Conservation (phyloP, 352 stramenopile species). For the Globisporangium lucens region DNA sequence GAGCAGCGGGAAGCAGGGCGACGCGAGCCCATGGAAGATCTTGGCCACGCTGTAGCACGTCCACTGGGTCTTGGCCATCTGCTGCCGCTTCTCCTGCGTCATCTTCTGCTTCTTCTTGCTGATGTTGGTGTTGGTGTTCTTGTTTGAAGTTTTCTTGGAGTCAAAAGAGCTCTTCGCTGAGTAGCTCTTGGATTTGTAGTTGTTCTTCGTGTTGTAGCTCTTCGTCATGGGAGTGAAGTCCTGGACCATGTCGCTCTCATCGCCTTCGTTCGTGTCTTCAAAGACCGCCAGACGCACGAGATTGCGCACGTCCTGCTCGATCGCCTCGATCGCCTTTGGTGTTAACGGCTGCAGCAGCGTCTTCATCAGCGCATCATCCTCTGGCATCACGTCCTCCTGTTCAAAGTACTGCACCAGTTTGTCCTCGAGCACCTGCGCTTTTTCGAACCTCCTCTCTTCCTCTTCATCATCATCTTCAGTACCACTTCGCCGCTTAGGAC, state of each 20-base stretch:
- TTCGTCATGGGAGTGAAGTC: background rate
- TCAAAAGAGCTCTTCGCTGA: background rate
- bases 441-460: conserved; percentile 21
- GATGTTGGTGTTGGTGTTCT: background rate
- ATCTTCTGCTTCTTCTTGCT: background rate
- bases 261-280: conserved; percentile 18
- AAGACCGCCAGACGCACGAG: conserved; percentile 29
- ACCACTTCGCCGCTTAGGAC: background rate
- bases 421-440: conserved; percentile 38
- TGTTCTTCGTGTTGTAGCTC: background rate
- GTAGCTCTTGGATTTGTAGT: background rate
- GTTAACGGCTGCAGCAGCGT: conserved; percentile 52
- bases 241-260: background rate
- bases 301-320: conserved; percentile 49
- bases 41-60: conserved; percentile 69
- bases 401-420: conserved; percentile 71
- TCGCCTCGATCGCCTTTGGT: conserved; percentile 38
- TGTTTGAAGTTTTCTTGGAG: conserved; percentile 3
- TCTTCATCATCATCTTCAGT: conserved; percentile 8
- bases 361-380: conserved; percentile 36
- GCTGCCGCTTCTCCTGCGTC: background rate
- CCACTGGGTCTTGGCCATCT: conserved; percentile 31
- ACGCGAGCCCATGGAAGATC: conserved; percentile 74
- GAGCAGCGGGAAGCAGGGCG: conserved; percentile 50
- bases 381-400: conserved; percentile 25